Evolutionary conservation across 305 asterid species (phyloP).

Genomic region (Withania somnifera): DNA sequence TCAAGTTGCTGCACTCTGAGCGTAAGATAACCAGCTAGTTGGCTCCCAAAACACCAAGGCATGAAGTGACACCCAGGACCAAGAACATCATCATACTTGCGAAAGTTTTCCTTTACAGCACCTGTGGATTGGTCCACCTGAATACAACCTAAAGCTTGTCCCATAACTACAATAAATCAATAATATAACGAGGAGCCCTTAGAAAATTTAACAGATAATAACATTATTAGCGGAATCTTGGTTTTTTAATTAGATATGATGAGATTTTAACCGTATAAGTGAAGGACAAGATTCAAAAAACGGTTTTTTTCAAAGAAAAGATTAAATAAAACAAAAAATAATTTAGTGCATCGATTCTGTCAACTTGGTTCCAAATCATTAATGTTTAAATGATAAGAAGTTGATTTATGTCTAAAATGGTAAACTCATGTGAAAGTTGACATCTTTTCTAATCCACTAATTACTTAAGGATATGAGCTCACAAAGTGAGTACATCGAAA

Average conservation of each 20-base stretch:
- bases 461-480: background rate
- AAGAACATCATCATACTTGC: constrained; percentile 20
- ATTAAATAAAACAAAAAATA: background rate
- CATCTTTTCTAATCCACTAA: background rate
- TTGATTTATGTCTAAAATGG: background rate
- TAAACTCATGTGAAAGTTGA: background rate
- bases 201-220: background rate
- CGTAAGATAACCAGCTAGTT: constrained; percentile 14
- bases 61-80: constrained; percentile 19
- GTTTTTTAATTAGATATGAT: background rate
- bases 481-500: no score
- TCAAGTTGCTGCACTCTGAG: constrained; percentile 22
- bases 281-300: background rate
- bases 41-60: constrained; percentile 22
- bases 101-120: constrained; percentile 16
- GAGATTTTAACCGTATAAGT: background rate
- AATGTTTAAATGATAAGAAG: background rate
- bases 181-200: background rate
- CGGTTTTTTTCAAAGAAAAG: background rate
- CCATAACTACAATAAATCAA: constrained; percentile 2
- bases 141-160: constrained; percentile 19
- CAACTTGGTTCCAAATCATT: background rate
- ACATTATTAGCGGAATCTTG: background rate
- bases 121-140: constrained; percentile 23
- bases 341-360: background rate